A percentile compares a stretch with the other conserved stretches of the same genome.
These are phyloP conservation scores for Plectosphaerella cucumerina DNA, from an alignment of 2,329 filamentous ascomycete genomes.

Conservation along the genomic window DNA sequence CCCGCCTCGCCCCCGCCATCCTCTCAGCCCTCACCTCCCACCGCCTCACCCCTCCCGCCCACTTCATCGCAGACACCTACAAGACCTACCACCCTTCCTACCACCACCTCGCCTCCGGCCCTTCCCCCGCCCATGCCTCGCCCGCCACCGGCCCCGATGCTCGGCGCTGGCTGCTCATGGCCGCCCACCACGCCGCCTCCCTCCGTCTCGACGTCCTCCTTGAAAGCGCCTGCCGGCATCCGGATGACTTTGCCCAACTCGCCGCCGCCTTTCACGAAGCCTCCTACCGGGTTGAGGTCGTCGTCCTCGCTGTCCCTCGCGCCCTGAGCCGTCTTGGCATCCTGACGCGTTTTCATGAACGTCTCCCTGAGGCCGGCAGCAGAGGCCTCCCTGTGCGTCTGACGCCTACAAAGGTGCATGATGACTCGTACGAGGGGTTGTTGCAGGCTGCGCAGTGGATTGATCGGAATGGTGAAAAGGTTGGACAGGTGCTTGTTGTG, in stretches of 20 bases:
- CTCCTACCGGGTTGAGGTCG: constrained; percentile 34
- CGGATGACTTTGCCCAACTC: constrained; percentile 33
- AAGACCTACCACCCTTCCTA: constrained; percentile 43
- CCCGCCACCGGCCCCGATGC: constrained; percentile 35
- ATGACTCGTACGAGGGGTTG: constrained; percentile 38
- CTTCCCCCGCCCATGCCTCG: constrained; percentile 28
- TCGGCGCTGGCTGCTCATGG: constrained; percentile 38
- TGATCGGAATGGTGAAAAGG: constrained; percentile 20
- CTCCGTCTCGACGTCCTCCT: constrained; percentile 32
- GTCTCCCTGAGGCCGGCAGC: constrained; percentile 27
- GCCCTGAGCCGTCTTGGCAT: constrained; percentile 37
- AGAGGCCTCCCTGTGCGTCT: constrained; percentile 31
- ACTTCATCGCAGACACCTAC: constrained; percentile 46
- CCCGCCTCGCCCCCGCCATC: constrained; percentile 34
- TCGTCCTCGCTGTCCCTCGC: constrained; percentile 36
- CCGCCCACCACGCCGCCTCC: constrained; percentile 26
- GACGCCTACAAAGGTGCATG: constrained; percentile 39
- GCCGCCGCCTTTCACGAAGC: constrained; percentile 25
- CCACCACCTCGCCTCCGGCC: constrained; percentile 20
- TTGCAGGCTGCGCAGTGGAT: constrained; percentile 30
- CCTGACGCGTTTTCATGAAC: constrained; percentile 32
- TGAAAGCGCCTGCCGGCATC: constrained; percentile 41
- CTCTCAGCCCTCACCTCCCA: constrained; percentile 22
- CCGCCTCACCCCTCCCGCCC: constrained; percentile 18
- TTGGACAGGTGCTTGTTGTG: constrained; percentile 33